Conservation (phyloP, 129 eudicot genomes). For the Rutidosis leptorrhynchoides region DNA sequence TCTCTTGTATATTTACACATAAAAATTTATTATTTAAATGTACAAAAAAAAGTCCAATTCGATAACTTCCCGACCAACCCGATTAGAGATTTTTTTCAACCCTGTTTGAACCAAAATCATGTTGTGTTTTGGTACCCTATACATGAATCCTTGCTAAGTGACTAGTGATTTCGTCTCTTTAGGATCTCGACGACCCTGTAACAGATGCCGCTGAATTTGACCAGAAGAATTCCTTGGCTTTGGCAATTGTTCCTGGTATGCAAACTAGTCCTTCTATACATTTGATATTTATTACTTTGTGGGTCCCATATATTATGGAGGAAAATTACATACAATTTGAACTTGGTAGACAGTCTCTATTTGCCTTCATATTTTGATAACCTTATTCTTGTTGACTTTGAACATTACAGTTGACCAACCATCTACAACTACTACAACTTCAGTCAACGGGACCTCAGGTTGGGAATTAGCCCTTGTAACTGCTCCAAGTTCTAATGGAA, state of each 20-base stretch:
- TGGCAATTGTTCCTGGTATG: slow-evolving; percentile 94
- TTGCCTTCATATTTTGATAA: slow-evolving; percentile 8
- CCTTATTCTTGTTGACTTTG: slow-evolving; percentile 5
- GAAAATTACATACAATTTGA: slow-evolving; percentile 3
- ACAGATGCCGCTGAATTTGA: slow-evolving; percentile 72
- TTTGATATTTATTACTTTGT: not conserved
- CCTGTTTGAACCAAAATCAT: slow-evolving; percentile 17
- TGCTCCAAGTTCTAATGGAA: slow-evolving; percentile 38
- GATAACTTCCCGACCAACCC: slow-evolving; percentile 58
- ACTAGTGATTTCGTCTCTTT: slow-evolving; percentile 17
- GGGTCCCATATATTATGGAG: slow-evolving; percentile 11
- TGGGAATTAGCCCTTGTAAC: slow-evolving; percentile 68
- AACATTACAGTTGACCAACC: slow-evolving; percentile 26
- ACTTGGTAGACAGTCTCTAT: slow-evolving; percentile 11
- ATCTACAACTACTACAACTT: slow-evolving; percentile 21
- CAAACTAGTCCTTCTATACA: not conserved
- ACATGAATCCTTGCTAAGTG: not conserved
- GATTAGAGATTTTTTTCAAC: too few relatives aligned
- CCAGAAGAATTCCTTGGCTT: slow-evolving; percentile 84
- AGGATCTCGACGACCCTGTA: slow-evolving; percentile 73
- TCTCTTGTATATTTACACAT: too few relatives aligned
- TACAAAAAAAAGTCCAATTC: too few relatives aligned
- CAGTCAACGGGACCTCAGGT: slow-evolving; percentile 40
- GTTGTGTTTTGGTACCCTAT: not conserved
- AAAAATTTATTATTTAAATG: too few relatives aligned